Percentiles rank a stretch among this genome's conserved stretches.
Conservation (phyloP, 2,329 filamentous ascomycete genomes). For the Rhynchosporium agropyri region DNA sequence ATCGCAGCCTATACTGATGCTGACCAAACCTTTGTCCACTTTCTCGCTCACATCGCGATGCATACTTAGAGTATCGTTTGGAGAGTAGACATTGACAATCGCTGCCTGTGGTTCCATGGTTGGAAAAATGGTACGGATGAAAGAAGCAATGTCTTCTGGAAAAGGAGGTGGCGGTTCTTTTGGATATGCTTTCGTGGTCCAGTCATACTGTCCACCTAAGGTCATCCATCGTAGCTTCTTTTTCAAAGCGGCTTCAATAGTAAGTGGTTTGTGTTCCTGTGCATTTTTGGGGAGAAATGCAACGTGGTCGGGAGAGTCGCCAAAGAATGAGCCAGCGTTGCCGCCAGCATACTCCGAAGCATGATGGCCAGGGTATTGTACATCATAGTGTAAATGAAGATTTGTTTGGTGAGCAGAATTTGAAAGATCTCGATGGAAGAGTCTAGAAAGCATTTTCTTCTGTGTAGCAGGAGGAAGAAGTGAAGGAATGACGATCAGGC, state of each 20-base stretch:
- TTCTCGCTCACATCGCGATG: constrained; percentile 93
- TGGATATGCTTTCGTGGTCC: constrained; percentile 86
- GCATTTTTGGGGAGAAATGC: constrained; percentile 72
- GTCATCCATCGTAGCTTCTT: constrained; percentile 92
- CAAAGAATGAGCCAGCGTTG: constrained; percentile 55
- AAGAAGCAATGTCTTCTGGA: constrained; percentile 68
- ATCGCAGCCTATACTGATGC: constrained; percentile 87
- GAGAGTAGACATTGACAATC: constrained; percentile 90
- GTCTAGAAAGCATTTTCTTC: constrained; percentile 65
- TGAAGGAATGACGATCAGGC: constrained; percentile 75
- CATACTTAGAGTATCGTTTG: constrained; percentile 87
- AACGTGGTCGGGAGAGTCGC: constrained; percentile 51
- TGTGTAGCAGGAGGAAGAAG: constrained; percentile 74
- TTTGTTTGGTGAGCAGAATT: constrained; percentile 81
- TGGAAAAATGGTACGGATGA: constrained; percentile 74
- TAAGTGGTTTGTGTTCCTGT: constrained; percentile 72
- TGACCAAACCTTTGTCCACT: constrained; percentile 76
- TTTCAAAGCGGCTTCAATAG: constrained; percentile 69
- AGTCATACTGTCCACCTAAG: constrained; percentile 94
- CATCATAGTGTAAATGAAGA: constrained; percentile 78
- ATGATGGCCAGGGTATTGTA: constrained; percentile 58
- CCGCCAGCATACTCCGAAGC: neutral
- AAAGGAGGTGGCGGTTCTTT: constrained; percentile 68
- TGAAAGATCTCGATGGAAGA: constrained; percentile 78
- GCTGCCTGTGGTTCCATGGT: constrained; percentile 81